phyloP scores from a whole-genome alignment of 805 yeast species.

The Saccharomycopsis microspora region DNA sequence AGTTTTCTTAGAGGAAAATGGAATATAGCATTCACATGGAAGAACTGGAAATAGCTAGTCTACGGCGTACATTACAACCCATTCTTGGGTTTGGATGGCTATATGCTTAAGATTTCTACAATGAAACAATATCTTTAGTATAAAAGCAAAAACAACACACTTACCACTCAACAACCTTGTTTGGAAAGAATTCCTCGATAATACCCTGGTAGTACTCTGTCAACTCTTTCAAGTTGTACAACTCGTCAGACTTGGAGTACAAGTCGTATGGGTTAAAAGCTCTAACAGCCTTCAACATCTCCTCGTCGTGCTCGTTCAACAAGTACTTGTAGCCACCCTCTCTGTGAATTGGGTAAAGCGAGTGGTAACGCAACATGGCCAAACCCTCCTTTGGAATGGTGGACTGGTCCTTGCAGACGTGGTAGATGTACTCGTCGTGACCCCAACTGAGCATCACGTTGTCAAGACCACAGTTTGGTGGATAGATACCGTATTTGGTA shows the following conservation, averaged over 20 bases:
- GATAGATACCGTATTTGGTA: constrained; percentile 54
- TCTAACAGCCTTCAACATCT: constrained; percentile 51
- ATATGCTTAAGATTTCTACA: no score
- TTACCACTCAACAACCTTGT: constrained; percentile 42
- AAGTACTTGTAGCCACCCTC: constrained; percentile 53
- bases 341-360: constrained; percentile 68
- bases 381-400: constrained; percentile 52
- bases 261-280: constrained; percentile 59
- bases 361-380: constrained; percentile 66
- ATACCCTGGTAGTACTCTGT: constrained; percentile 48
- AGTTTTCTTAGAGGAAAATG: no score
- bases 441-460: constrained; percentile 71
- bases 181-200: constrained; percentile 57
- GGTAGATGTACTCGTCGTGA: constrained; percentile 69
- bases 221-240: constrained; percentile 37
- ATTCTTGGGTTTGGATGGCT: no score
- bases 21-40: no score
- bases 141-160: neutral
- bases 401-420: constrained; percentile 56
- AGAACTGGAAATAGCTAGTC: no score
- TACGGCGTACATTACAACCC: no score
- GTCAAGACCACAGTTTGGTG: constrained; percentile 52
- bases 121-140: no score
- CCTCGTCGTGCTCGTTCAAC: constrained; percentile 51
- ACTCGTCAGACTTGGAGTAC: constrained; percentile 47